phyloP scores from a whole-genome alignment of 208 protist species.

The Trypanosomatidae sp. region DNA sequence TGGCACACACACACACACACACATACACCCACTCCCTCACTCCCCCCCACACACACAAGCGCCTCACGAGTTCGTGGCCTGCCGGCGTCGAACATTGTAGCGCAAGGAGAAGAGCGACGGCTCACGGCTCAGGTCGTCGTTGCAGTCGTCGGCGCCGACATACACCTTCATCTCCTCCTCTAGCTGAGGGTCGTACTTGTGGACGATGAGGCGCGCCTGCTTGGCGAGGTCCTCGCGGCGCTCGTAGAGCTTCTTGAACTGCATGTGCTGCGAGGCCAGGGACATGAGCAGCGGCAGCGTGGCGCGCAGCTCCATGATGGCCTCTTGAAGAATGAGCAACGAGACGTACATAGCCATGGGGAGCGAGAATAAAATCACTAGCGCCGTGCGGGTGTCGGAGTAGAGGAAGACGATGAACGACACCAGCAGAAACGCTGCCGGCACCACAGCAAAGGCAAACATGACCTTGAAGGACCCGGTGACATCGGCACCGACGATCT shows the following conservation, averaged over 20 bases:
- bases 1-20: neutral
- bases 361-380: constrained; percentile 69
- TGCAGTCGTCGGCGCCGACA: constrained; percentile 31
- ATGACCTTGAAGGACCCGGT: constrained; percentile 89
- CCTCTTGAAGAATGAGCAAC: constrained; percentile 83
- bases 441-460: constrained; percentile 66
- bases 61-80: constrained; percentile 32
- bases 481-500: constrained; percentile 90
- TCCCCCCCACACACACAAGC: neutral
- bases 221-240: constrained; percentile 62
- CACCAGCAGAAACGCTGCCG: constrained; percentile 56
- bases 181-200: constrained; percentile 71
- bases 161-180: constrained; percentile 77
- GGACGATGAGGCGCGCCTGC: constrained; percentile 57
- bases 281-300: constrained; percentile 90
- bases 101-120: constrained; percentile 88
- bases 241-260: constrained; percentile 88
- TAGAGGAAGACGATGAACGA: constrained; percentile 61
- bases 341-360: constrained; percentile 93
- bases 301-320: constrained; percentile 77
- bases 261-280: constrained; percentile 81
- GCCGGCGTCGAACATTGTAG: constrained; percentile 65
- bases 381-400: constrained; percentile 62
- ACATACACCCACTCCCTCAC: constrained; percentile 1
- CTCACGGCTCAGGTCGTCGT: constrained; percentile 59